Percentiles rank a stretch among this genome's conserved stretches.
Evolutionary conservation across 2,329 filamentous ascomycete genomes (phyloP).

Genomic region (Botrytis deweyae): DNA sequence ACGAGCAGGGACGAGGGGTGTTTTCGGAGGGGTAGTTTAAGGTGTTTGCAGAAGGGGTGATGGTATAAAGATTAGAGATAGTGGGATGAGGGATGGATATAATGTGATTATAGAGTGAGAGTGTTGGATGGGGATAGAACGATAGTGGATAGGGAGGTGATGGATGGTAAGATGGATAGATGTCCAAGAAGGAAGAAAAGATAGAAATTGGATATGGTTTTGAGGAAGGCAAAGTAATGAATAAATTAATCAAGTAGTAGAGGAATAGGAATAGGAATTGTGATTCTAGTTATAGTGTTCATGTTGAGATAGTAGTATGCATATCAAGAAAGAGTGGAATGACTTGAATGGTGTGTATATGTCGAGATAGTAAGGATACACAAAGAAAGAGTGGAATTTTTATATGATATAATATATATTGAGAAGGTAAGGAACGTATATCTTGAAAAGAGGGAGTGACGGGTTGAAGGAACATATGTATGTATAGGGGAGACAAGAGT

Average conservation of each 20-base stretch:
- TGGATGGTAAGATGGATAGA: too few relatives aligned
- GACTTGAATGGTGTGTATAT: not conserved
- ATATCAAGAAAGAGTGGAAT: not conserved
- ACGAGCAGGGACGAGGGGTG: too few relatives aligned
- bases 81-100: not conserved
- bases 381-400: too few relatives aligned
- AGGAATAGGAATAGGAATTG: not conserved
- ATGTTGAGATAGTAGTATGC: not conserved
- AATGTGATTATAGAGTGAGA: not conserved
- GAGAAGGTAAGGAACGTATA: not conserved
- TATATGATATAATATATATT: not conserved
- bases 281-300: not conserved
- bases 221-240: fast-evolving
- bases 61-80: not conserved
- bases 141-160: not conserved
- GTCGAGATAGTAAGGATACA: not conserved
- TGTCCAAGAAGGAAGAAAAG: not conserved
- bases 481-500: not conserved
- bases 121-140: not conserved
- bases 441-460: not conserved
- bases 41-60: too few relatives aligned
- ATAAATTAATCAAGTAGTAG: not conserved
- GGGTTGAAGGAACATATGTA: not conserved
- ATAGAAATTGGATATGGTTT: not conserved
- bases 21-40: not conserved